Percentiles rank a stretch among this genome's conserved stretches.
Evolutionary conservation across 495 filamentous ascomycete genomes (phyloP).

Genomic region (Cudoniella acicularis): DNA sequence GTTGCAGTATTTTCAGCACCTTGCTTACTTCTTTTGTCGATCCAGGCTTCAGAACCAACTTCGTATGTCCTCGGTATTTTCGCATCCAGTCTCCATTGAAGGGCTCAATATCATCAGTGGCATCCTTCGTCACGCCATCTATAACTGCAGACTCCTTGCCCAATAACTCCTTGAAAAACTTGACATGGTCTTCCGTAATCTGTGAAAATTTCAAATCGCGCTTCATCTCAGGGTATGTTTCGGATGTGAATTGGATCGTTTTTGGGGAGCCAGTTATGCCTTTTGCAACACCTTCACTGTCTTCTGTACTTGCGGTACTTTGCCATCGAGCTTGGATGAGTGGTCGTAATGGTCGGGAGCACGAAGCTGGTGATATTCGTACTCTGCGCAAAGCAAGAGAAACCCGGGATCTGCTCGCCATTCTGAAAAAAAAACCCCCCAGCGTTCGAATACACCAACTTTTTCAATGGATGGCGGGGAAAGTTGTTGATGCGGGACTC

Average conservation of each 20-base stretch:
- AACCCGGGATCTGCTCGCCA: conserved; percentile 24
- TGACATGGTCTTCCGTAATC: conserved; percentile 72
- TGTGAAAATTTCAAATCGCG: conserved; percentile 69
- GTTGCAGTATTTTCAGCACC: conserved; percentile 90
- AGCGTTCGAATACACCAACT: background rate
- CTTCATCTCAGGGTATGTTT: conserved; percentile 80
- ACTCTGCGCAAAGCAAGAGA: conserved; percentile 18
- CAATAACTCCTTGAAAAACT: conserved; percentile 71
- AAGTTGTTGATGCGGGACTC: background rate
- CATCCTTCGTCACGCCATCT: conserved; percentile 71
- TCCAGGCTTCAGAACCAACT: conserved; percentile 79
- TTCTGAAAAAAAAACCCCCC: conserved; percentile 3
- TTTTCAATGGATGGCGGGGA: background rate
- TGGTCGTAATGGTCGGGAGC: conserved; percentile 8
- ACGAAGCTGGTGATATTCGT: background rate
- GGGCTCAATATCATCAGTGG: conserved; percentile 74
- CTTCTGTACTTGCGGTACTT: conserved; percentile 39
- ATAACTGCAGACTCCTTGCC: conserved; percentile 75
- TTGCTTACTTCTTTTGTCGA: conserved; percentile 81
- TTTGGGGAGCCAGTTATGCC: conserved; percentile 36
- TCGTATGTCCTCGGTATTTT: conserved; percentile 90
- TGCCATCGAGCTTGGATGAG: conserved; percentile 25
- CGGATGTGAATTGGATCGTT: conserved; percentile 70
- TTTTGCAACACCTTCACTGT: conserved; percentile 29
- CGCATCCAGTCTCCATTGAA: conserved; percentile 99